Percentiles rank a stretch among this genome's conserved stretches.
phyloP scores from a whole-genome alignment of 2,329 filamentous ascomycete genomes.

The Stromatinia cepivora region DNA sequence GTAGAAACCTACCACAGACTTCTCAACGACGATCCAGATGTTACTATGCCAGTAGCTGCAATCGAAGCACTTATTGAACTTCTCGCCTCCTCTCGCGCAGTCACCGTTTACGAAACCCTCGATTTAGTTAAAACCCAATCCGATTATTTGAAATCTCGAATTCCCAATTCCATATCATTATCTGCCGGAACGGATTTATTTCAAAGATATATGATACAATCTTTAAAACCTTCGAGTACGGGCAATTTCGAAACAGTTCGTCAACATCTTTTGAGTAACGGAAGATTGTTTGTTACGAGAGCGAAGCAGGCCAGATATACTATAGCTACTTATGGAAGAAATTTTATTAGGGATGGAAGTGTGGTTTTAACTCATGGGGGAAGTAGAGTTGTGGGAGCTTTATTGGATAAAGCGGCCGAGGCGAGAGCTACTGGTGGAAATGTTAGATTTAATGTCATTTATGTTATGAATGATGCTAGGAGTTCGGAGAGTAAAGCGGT shows the following conservation, averaged over 20 bases:
- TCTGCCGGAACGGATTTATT: constrained; percentile 95
- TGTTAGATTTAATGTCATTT: constrained; percentile 80
- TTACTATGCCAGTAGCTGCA: constrained; percentile 94
- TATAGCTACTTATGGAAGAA: constrained; percentile 77
- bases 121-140: constrained; percentile 79
- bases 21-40: constrained; percentile 69
- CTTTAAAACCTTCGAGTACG: constrained; percentile 51
- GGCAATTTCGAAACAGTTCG: constrained; percentile 79
- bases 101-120: constrained; percentile 92
- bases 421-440: constrained; percentile 53
- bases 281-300: constrained; percentile 79
- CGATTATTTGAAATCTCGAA: constrained; percentile 70
- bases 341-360: constrained; percentile 75
- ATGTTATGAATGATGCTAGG: constrained; percentile 62
- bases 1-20: constrained; percentile 65
- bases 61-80: constrained; percentile 89
- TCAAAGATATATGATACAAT: constrained; percentile 86
- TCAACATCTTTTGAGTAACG: constrained; percentile 81
- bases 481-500: constrained; percentile 65
- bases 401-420: constrained; percentile 74
- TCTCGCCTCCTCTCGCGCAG: constrained; percentile 74
- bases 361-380: constrained; percentile 91
- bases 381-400: constrained; percentile 75
- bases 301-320: constrained; percentile 82
- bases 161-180: constrained; percentile 86